Conservation (phyloP, 495 filamentous ascomycete species). For the Thermochaetoides thermophila region DNA sequence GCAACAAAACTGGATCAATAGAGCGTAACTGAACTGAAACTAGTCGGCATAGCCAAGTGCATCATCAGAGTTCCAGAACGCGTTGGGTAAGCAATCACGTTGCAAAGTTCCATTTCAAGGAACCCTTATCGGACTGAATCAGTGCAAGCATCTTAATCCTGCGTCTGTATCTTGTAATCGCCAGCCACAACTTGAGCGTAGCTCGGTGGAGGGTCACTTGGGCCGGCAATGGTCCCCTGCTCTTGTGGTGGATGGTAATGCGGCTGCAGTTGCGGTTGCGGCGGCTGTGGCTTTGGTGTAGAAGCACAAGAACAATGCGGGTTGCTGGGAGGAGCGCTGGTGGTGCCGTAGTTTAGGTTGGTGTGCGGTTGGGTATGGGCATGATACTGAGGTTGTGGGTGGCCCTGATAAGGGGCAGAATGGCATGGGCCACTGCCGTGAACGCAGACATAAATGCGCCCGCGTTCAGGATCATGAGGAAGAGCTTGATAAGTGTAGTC, state of each 20-base stretch:
- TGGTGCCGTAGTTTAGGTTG: constrained; percentile 27
- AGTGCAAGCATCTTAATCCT: constrained; percentile 46
- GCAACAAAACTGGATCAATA: too few species aligned
- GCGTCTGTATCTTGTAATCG: constrained; percentile 74
- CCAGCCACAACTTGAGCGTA: constrained; percentile 79
- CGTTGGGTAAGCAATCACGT: too few species aligned
- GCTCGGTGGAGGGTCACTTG: constrained; percentile 44
- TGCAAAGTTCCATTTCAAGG: too few species aligned
- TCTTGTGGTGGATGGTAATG: constrained; percentile 6
- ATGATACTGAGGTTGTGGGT: constrained; percentile 10
- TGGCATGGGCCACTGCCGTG: constrained; percentile 13
- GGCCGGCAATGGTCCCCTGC: constrained; percentile 25
- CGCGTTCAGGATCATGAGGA: constrained; percentile 38
- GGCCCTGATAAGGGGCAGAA: constrained; percentile 10
- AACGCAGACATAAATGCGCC: constrained; percentile 57
- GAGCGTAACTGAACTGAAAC: too few species aligned
- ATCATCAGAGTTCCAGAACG: too few species aligned
- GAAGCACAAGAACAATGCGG: neutral
- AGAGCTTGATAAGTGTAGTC: constrained; percentile 42
- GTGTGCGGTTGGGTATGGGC: constrained; percentile 14
- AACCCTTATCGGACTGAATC: too few species aligned
- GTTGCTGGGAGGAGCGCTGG: constrained; percentile 4
- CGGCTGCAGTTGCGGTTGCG: constrained; percentile 5
- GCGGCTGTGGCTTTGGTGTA: too few species aligned
- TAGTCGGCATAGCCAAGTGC: too few species aligned